Evolutionary conservation across 2,329 filamentous ascomycete species (phyloP), one percentile per base, ranked within the genome.

Genomic region (Pseudogymnoascus sp.): DNA sequence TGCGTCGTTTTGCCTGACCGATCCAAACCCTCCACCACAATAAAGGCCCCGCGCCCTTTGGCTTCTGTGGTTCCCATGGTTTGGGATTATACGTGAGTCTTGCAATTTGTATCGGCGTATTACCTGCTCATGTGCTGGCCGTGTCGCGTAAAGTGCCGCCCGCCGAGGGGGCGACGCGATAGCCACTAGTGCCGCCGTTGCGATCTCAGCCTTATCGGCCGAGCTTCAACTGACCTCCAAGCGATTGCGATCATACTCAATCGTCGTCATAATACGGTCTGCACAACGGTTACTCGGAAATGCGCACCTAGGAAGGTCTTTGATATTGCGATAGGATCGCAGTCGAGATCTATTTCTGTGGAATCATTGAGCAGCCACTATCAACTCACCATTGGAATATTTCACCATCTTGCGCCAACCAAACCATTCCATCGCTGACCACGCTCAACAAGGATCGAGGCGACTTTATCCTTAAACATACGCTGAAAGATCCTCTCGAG

Each of bases 1-100:
- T 90, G 87, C 28, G 86, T 89, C 14, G 86, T 87, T 75, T 90
- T 90, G 28, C 87, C 87, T 3, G 87, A 83, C 62, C 85, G 80
- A 68, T 90, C 87, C 33, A 90, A 78, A 14, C 87, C 87, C 74
- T 90, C 87, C 59, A 90, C 80, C 2, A 89, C 85, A 63, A 90
- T 83, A 36, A 90, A 78, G 61, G 80, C 80, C 35, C 87, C 87
- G 60, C 82, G 43, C 25, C 43, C 43, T 15, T 53, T 53, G 5
- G 43, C 25, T 25, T 33, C 43, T 53, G 28, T 18, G 5, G 4
- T 18, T 33, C 33, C 43, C 43, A 53, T 53, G 28, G 43, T 15
- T 53, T 53, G 25, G n/a, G 43, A 5, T 30, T 53, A 53, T 53
- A 33, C 47, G 47, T 53, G 47, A 33, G 47, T 11, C 3, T 33